phyloP scores from a whole-genome alignment of 202 grass and related monocot genomes.

The Eragrostis tef region DNA sequence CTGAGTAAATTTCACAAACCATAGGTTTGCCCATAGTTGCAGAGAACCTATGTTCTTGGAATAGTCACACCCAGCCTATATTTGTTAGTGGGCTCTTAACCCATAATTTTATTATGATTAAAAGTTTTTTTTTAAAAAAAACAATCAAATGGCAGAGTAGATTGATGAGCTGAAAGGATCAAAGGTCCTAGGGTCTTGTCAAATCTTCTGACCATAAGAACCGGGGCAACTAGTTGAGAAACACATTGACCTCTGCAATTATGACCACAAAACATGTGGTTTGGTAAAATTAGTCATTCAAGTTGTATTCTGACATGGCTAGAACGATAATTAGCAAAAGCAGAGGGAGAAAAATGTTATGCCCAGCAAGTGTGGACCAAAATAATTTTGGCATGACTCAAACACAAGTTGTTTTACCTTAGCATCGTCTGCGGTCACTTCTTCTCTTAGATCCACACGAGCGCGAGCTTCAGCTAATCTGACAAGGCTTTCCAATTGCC shows the following conservation, averaged over 20 bases:
- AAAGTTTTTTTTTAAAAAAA: background rate
- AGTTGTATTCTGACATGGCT: background rate
- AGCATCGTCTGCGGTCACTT: constrained; percentile 82
- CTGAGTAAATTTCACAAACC: background rate
- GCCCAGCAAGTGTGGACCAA: background rate
- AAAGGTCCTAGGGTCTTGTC: background rate
- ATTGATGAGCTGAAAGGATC: background rate
- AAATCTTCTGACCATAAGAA: background rate
- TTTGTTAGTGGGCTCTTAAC: background rate
- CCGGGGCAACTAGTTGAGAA: background rate
- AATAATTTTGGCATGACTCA: constrained; percentile 21
- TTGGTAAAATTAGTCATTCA: background rate
- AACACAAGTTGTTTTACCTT: constrained; percentile 48
- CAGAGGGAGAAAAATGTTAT: background rate
- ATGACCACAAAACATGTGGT: background rate
- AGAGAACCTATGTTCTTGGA: too few relatives aligned
- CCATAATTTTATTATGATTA: background rate
- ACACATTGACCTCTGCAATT: background rate
- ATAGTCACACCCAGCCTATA: too few relatives aligned
- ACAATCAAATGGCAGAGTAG: background rate
- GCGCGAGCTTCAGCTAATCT: constrained; percentile 94
- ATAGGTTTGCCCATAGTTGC: background rate
- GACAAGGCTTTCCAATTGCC: constrained; percentile 90
- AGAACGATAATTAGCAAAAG: constrained; percentile 24
- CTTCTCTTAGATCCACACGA: constrained; percentile 84